These are phyloP conservation scores for Corylus avellana DNA, from an alignment of 306 rosid genomes.

Conservation along the genomic window DNA sequence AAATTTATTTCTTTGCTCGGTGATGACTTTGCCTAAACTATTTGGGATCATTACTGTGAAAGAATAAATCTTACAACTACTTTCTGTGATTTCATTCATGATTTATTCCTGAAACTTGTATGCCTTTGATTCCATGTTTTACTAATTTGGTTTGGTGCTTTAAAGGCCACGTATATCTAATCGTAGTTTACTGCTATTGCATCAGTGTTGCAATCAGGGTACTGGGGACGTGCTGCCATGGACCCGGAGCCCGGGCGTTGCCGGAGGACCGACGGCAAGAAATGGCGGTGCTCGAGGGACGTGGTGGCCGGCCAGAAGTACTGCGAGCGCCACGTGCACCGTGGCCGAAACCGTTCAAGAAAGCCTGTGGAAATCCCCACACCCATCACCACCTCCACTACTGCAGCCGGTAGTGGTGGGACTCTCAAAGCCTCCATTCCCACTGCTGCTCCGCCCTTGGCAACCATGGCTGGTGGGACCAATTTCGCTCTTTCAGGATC, in stretches of 20 bases:
- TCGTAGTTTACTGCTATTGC: not conserved
- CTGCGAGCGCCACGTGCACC: conserved; percentile 97
- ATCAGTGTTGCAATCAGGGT: conserved; percentile 77
- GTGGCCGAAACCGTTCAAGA: conserved; percentile 99
- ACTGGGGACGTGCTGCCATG: conserved; percentile 89
- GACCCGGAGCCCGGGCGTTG: conserved; percentile 99
- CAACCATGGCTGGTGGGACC: conserved; percentile 29
- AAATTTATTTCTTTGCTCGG: not conserved
- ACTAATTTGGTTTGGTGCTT: not conserved
- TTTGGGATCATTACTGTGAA: not conserved
- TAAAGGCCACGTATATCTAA: not conserved
- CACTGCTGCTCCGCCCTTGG: conserved; percentile 37
- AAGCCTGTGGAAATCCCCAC: conserved; percentile 99
- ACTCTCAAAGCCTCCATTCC: conserved; percentile 29
- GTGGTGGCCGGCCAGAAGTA: conserved; percentile 97
- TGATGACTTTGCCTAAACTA: not conserved
- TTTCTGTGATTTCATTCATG: not conserved
- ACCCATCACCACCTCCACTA: conserved; percentile 29
- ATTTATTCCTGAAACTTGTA: not conserved
- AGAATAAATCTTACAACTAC: not conserved
- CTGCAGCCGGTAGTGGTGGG: conserved; percentile 11
- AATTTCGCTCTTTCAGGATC: conserved; percentile 40
- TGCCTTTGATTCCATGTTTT: not conserved
- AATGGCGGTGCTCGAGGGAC: conserved; percentile 98
- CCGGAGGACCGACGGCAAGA: conserved; percentile 94